Conservation (phyloP, 78 protist genomes). For the Diacronema lutheri region DNA sequence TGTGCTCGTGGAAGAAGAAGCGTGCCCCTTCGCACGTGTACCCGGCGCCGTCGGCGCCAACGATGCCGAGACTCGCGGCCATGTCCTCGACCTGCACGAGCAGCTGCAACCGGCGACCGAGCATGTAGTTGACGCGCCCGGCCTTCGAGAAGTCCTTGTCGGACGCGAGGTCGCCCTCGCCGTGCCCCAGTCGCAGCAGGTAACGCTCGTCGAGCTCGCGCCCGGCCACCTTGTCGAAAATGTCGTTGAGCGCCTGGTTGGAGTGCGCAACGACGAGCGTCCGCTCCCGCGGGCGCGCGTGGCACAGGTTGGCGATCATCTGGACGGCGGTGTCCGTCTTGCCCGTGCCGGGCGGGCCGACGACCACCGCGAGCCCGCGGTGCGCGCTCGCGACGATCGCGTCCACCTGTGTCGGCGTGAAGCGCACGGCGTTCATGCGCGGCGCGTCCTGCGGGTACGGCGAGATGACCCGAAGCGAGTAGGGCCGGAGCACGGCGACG, state of each 20-base stretch:
- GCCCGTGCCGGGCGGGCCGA: conserved; percentile 99
- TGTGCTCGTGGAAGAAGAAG: conserved; percentile 67
- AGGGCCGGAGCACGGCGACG: conserved; percentile 14
- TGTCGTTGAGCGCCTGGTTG: conserved; percentile 85
- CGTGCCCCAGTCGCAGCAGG: conserved; percentile 91
- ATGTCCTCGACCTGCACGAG: conserved; percentile 63
- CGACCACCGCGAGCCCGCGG: conserved; percentile 86
- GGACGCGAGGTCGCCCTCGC: conserved; percentile 80
- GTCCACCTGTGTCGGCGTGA: conserved; percentile 60
- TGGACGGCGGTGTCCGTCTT: conserved; percentile 97
- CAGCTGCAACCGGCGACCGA: conserved; percentile 70
- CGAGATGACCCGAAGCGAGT: conserved; percentile 34
- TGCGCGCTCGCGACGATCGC: conserved; percentile 74
- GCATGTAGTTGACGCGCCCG: conserved; percentile 90
- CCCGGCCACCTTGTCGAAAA: conserved; percentile 76
- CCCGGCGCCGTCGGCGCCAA: conserved; percentile 55
- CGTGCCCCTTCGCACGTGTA: conserved; percentile 90
- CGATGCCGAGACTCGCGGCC: conserved; percentile 55
- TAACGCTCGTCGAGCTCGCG: conserved; percentile 85
- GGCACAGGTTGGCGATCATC: conserved; percentile 77
- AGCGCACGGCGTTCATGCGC: conserved; percentile 51
- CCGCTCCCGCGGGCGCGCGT: conserved; percentile 84
- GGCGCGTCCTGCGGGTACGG: conserved; percentile 62
- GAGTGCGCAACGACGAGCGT: conserved; percentile 92
- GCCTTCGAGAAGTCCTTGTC: conserved; percentile 68